Evolutionary conservation across 306 rosid species (phyloP), one percentile per base, ranked within the genome.

Genomic region (Neltuma alba): DNA sequence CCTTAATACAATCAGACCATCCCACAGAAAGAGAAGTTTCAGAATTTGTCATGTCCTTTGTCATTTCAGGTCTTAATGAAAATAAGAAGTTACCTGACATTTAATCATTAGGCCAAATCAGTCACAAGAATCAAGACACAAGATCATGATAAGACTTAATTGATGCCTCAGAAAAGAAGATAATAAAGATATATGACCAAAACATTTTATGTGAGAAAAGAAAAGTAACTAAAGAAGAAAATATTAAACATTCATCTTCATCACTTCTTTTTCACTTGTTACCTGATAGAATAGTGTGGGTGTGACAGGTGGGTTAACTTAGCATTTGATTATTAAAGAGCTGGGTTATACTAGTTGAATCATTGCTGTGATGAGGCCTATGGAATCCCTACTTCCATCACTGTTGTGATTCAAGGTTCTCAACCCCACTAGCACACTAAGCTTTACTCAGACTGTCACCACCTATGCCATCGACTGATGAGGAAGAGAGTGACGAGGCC

Each of bases 21-120:
- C 88, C 99, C 28, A 75, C 87, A 28, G 92, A 86, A 72, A 84
- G 72, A 75, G 90, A 79, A 58, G 81, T 79, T 82, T 79, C 81
- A 42, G 84, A 80, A 72, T 85, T 87, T 75, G 79, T 75, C 36
- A 80, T 78, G 72, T 84, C 89, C 80, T 87, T 87, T 27, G 86
- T 55, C 76, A 89, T 54, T 74, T 86, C 78, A 55, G 99, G 99
- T 91, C 97, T 91, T 77, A 90, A 86, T 27, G 99, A 93, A 52
- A 95, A 86, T 70, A 85, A 86, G 86, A 95, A 95, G 89, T 95
- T 92, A 72, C 99, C 99, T 95, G 97, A 87, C 89, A 73, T 79
- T 66, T 77, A 85, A 80, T 79, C 63, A 83, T 71, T 74, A 78
- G 76, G 41, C 30, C 62, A n/a, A 77, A 76, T 76, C 64, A 80